phyloP scores from a whole-genome alignment of 139 green algal species.

The Chlamydomonas applanata region DNA sequence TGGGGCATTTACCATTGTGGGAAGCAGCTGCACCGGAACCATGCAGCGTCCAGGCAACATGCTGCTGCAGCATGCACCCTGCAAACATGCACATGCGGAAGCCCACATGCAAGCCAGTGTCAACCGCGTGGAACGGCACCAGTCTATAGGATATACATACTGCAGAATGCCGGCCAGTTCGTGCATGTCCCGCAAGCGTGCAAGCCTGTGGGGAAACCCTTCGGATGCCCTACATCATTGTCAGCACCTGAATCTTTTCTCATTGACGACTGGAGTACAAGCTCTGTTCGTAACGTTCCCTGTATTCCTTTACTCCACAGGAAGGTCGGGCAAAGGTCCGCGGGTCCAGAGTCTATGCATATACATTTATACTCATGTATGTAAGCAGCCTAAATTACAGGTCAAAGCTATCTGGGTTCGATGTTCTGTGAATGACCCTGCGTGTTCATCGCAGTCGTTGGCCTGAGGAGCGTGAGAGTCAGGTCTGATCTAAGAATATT shows the following conservation, averaged over 20 bases:
- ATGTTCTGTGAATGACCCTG: too few relatives aligned
- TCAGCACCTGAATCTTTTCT: background rate
- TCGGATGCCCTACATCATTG: background rate
- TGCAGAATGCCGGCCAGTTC: background rate
- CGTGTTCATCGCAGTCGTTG: too few relatives aligned
- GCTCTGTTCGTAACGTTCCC: background rate
- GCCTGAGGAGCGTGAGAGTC: too few relatives aligned
- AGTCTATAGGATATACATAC: background rate
- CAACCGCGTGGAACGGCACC: background rate
- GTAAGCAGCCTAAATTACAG: too few relatives aligned
- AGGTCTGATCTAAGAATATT: too few relatives aligned
- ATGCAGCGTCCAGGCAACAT: background rate
- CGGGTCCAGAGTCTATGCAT: too few relatives aligned
- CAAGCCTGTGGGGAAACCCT: background rate
- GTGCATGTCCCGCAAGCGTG: background rate
- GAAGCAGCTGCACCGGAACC: too few relatives aligned
- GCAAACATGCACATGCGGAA: background rate
- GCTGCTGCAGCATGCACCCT: background rate
- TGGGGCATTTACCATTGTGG: too few relatives aligned
- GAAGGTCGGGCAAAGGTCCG: background rate
- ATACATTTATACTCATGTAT: too few relatives aligned
- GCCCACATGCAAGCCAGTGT: too few relatives aligned
- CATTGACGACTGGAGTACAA: background rate
- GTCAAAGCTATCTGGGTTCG: too few relatives aligned
- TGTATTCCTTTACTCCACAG: background rate